A percentile compares a stretch with the other conserved stretches of the same genome.
phyloP scores from a whole-genome alignment of 192 early-diverging fungal species.

The Haplosporangium gracile region DNA sequence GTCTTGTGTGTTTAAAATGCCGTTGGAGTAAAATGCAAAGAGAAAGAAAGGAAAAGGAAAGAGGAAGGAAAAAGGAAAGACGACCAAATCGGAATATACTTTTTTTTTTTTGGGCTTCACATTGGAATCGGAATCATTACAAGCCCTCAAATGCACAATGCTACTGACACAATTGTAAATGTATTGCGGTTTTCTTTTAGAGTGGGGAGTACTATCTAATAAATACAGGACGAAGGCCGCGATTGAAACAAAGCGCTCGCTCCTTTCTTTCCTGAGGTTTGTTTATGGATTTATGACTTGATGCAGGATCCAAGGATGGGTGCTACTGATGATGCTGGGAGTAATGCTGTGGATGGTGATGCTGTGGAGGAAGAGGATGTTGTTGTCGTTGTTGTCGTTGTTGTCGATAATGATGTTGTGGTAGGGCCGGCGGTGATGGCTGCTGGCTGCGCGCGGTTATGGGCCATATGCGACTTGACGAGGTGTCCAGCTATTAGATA shows the following conservation, averaged over 20 bases:
- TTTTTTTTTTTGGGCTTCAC: background rate
- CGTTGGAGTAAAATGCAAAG: background rate
- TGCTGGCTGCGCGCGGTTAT: slow-evolving; percentile 76
- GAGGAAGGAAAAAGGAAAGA: background rate
- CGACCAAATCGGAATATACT: slow-evolving; percentile 29
- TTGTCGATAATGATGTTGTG: slow-evolving; percentile 15
- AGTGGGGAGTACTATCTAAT: slow-evolving; percentile 9
- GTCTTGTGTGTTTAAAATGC: background rate
- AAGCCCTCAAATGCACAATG: background rate
- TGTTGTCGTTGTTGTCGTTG: slow-evolving; percentile 1
- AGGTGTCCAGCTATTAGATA: slow-evolving; percentile 79
- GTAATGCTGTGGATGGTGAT: slow-evolving; percentile 22
- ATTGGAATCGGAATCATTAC: background rate
- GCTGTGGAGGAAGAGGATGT: background rate
- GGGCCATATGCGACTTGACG: slow-evolving; percentile 90
- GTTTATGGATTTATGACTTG: slow-evolving; percentile 45
- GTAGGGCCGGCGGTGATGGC: slow-evolving; percentile 22
- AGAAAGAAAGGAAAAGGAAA: background rate
- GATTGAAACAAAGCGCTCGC: background rate
- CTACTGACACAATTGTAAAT: background rate
- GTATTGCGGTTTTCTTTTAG: background rate
- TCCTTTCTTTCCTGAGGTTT: background rate
- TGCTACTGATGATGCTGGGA: slow-evolving; percentile 28
- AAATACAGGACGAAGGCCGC: background rate
- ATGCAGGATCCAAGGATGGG: slow-evolving; percentile 57